Percentiles rank a stretch among this genome's conserved stretches.
Conservation (phyloP, 805 yeast species). For the Candida silvicultrix region DNA sequence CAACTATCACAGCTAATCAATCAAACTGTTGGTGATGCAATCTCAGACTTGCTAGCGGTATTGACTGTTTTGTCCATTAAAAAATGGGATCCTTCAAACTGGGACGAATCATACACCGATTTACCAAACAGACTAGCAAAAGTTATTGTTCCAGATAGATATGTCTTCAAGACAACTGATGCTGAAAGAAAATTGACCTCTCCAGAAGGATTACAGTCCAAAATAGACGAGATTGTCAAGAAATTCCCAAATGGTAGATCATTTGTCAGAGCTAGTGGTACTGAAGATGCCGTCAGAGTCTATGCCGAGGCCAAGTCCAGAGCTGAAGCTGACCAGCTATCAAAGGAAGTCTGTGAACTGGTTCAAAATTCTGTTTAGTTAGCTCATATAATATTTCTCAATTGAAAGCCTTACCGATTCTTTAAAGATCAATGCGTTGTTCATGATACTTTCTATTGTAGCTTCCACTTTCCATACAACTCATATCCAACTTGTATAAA, state of each 20-base stretch:
- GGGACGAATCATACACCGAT: constrained; percentile 77
- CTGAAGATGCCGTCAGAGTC: constrained; percentile 95
- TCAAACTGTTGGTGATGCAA: constrained; percentile 98
- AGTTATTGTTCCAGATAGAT: constrained; percentile 78
- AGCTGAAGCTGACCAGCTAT: constrained; percentile 41
- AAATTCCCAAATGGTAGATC: constrained; percentile 63
- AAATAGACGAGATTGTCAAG: constrained; percentile 61
- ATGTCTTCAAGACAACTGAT: constrained; percentile 73
- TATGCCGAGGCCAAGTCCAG: constrained; percentile 78
- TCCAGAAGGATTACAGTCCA: constrained; percentile 71
- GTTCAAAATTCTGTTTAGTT: constrained; percentile 21
- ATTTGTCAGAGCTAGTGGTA: constrained; percentile 95
- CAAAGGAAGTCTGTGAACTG: constrained; percentile 31
- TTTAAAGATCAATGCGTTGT: too few relatives aligned
- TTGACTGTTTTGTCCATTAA: constrained; percentile 55
- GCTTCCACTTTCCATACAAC: too few relatives aligned
- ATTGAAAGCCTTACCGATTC: too few relatives aligned
- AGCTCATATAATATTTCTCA: too few relatives aligned
- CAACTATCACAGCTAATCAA: constrained; percentile 71
- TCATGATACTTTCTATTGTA: neutral
- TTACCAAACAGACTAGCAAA: constrained; percentile 82
- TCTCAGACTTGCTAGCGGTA: constrained; percentile 83
- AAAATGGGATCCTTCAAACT: constrained; percentile 52
- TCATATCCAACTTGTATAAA: too few relatives aligned
- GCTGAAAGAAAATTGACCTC: constrained; percentile 79